Evolutionary conservation across 495 filamentous ascomycete species (phyloP).

Genomic region (Cercophora sp.): DNA sequence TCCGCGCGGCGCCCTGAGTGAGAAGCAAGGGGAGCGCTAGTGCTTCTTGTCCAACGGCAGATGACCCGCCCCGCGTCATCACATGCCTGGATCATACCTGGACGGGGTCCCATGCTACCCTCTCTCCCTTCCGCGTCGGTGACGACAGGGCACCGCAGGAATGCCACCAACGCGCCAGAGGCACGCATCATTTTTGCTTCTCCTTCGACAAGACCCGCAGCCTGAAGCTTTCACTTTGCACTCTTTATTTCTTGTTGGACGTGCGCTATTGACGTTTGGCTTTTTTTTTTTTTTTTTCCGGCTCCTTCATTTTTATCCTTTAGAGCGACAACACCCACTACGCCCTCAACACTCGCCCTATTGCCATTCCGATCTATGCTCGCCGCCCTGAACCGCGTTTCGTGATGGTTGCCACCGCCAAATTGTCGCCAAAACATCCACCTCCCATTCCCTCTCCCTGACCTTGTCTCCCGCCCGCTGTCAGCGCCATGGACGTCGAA

Average conservation of each 20-base stretch:
- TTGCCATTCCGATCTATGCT: too few relatives aligned
- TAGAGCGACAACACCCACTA: too few relatives aligned
- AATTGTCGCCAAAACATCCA: neutral
- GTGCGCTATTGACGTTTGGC: neutral
- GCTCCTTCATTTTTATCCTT: neutral
- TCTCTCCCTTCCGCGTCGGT: too few relatives aligned
- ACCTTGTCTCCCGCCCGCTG: neutral
- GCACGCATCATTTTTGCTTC: neutral
- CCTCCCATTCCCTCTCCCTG: neutral
- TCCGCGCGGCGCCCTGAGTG: too few relatives aligned
- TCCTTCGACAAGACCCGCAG: too few relatives aligned
- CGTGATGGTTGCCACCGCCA: slow-evolving; percentile 2
- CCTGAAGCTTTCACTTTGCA: too few relatives aligned
- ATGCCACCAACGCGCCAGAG: slow-evolving; percentile 1
- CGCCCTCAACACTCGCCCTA: too few relatives aligned
- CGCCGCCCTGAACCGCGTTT: neutral
- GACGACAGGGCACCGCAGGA: neutral
- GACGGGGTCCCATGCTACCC: too few relatives aligned
- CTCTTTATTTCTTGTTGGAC: neutral
- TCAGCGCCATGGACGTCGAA: slow-evolving; percentile 9
- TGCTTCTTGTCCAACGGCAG: too few relatives aligned
- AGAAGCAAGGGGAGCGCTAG: too few relatives aligned
- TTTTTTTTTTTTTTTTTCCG: neutral
- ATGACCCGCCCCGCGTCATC: neutral
- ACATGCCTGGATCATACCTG: slow-evolving; percentile 2